phyloP scores from a whole-genome alignment of 805 yeast species.

The Metschnikowia kofuensis region DNA sequence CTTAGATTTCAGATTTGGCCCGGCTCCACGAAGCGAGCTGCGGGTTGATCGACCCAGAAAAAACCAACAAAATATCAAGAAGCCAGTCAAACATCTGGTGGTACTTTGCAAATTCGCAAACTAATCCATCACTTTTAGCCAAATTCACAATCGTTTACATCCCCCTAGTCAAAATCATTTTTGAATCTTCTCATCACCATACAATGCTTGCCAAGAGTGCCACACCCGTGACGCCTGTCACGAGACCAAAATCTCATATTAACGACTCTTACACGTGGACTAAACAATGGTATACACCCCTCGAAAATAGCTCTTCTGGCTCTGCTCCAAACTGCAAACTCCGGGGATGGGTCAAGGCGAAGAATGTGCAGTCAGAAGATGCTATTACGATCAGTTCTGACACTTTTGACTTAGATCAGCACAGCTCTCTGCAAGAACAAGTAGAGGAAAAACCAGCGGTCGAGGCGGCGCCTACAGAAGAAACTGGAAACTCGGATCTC shows the following conservation, averaged over 20 bases:
- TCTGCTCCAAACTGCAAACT: conserved; percentile 19
- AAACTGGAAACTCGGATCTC: conserved; percentile 18
- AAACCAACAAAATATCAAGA: not conserved
- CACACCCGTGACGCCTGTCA: conserved; percentile 22
- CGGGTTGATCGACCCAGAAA: not conserved
- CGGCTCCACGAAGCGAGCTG: not conserved
- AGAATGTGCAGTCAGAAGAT: conserved; percentile 1
- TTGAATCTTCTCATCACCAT: not conserved
- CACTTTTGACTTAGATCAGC: conserved; percentile 40
- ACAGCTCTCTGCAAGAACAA: conserved; percentile 39
- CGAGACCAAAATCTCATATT: conserved; percentile 17
- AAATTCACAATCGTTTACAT: not conserved
- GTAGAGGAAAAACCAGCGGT: conserved; percentile 37
- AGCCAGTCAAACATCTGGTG: too few relatives aligned
- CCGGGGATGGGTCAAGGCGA: conserved; percentile 40
- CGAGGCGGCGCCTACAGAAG: conserved; percentile 24
- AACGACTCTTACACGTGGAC: conserved; percentile 31
- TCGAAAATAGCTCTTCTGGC: conserved; percentile 10
- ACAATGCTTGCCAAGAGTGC: conserved; percentile 17
- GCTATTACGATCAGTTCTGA: conserved; percentile 28
- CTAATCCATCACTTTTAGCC: not conserved
- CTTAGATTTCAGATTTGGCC: not conserved
- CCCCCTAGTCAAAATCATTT: not conserved
- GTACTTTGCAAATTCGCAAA: too few relatives aligned
- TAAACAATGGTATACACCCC: conserved; percentile 38